Base-by-base conservation (phyloP, 2,329 filamentous ascomycete genomes). In the Xylariaceae sp. region DNA sequence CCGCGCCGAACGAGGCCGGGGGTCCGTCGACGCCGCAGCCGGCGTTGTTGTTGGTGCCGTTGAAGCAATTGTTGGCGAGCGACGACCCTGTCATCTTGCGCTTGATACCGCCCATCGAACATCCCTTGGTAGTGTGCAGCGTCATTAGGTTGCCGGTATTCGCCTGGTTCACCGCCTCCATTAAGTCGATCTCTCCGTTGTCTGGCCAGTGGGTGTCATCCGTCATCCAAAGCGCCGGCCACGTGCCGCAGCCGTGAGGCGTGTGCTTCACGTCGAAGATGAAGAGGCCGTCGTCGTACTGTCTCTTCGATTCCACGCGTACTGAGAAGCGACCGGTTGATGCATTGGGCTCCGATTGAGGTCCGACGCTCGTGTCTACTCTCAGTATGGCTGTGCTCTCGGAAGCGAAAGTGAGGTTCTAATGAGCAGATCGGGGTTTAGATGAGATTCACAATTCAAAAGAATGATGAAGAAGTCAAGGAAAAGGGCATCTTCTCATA, bases 211-310 rank as follows among this genome's bases (percentile, higher is more conserved):
- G 80, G 65, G 70, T 72, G 0, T 77, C 74, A 69, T 89, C 86
- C 0, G 78, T 77, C 5, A 89, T 76, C 87, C 87, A 89, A 9
- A 89, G 77, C 0, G 87, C 80, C 1, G 84, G 83, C 86, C 83
- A 88, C 18, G 80, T 84, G 2, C 78, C 84, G 67, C 85, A 88
- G 48, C 84, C 85, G 66, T 78, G 82, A 0, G 85, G 86, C 0
- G 82, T 82, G 72, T 88, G 85, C 61, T 80, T 77, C 64, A 88
- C 76, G 67, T 88, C 84, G 66, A 88, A 88, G 66, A 88, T 75
- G 73, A 88, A 88, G n/a, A 88, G 80, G 0, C 85, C 86, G n/a
- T 70, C 73, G 66, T 84, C 72, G 72, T 87, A 88, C 50, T 80
- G 80, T 50, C 72, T 75, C 67, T 82, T 85, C 42, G 85, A 88